Evolutionary conservation across 768 basidiomycete species (phyloP).

Genomic region (Calvatia gigantea): DNA sequence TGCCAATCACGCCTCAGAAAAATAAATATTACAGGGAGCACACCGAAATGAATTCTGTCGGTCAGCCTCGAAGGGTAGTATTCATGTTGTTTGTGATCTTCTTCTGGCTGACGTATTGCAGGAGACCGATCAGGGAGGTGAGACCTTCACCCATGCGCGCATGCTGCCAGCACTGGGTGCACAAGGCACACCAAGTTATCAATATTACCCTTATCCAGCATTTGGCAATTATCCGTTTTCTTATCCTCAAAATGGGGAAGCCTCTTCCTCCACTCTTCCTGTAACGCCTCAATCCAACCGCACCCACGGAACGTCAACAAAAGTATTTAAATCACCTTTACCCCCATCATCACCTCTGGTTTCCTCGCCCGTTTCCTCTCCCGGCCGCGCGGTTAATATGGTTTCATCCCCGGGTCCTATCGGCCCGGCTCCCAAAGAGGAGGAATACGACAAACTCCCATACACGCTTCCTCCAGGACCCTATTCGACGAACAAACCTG

Average conservation of each 20-base stretch:
- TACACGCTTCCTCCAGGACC: slow-evolving; percentile 83
- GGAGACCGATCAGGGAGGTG: slow-evolving; percentile 33
- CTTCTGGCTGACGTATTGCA: slow-evolving; percentile 17
- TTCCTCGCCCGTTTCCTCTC: slow-evolving; percentile 41
- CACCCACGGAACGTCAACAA: slow-evolving; percentile 21
- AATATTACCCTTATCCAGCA: slow-evolving; percentile 38
- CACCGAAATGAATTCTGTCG: slow-evolving; percentile 30
- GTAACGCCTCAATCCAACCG: slow-evolving; percentile 49
- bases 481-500: slow-evolving; percentile 76
- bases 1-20: slow-evolving; percentile 56
- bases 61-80: slow-evolving; percentile 27
- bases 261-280: slow-evolving; percentile 35
- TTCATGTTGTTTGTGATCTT: slow-evolving; percentile 16
- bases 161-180: slow-evolving; percentile 23
- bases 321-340: slow-evolving; percentile 40
- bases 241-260: slow-evolving; percentile 26
- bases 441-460: slow-evolving; percentile 64
- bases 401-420: slow-evolving; percentile 85
- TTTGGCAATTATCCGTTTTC: slow-evolving; percentile 35
- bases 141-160: slow-evolving; percentile 44
- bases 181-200: slow-evolving; percentile 29
- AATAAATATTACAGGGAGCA: slow-evolving; percentile 61
- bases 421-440: slow-evolving; percentile 59
- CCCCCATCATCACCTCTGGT: slow-evolving; percentile 63
- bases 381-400: slow-evolving; percentile 57